Evolutionary conservation across 2,329 filamentous ascomycete species (phyloP).

Genomic region (Teratosphaeria viscida): DNA sequence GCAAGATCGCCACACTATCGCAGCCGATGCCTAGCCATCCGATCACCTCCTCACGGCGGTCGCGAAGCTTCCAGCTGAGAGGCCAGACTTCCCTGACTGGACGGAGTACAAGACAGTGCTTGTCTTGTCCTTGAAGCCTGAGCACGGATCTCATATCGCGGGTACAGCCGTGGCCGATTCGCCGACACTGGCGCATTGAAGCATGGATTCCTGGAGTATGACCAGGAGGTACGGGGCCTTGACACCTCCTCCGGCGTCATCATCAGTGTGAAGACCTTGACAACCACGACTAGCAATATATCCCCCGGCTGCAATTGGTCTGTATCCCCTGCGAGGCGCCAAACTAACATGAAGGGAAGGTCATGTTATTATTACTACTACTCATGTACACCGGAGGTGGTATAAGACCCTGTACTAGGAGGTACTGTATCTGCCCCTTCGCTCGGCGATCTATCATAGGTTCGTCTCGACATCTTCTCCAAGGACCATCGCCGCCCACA

Average conservation of each 20-base stretch:
- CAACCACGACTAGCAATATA: too few species aligned
- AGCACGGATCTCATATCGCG: neutral
- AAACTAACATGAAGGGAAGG: too few species aligned
- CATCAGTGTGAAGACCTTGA: too few species aligned
- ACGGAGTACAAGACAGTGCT: neutral
- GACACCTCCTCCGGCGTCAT: too few species aligned
- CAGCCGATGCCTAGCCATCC: too few species aligned
- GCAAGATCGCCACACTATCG: neutral
- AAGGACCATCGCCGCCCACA: too few species aligned
- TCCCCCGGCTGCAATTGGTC: too few species aligned
- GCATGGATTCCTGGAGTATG: too few species aligned
- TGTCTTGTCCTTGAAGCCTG: neutral
- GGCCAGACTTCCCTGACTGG: neutral
- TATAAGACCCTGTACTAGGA: neutral
- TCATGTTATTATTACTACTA: neutral
- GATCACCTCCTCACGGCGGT: too few species aligned
- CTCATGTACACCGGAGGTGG: neutral
- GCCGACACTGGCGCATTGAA: neutral
- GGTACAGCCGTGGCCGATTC: neutral
- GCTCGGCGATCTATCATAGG: neutral
- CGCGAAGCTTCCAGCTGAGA: neutral
- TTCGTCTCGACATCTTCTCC: neutral
- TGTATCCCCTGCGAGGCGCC: too few species aligned
- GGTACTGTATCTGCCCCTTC: too few species aligned
- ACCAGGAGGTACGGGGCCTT: too few species aligned